Evolutionary conservation across 768 basidiomycete species (phyloP), one percentile per base, ranked within the genome.

Genomic region (Fomitopsis pulvina): DNA sequence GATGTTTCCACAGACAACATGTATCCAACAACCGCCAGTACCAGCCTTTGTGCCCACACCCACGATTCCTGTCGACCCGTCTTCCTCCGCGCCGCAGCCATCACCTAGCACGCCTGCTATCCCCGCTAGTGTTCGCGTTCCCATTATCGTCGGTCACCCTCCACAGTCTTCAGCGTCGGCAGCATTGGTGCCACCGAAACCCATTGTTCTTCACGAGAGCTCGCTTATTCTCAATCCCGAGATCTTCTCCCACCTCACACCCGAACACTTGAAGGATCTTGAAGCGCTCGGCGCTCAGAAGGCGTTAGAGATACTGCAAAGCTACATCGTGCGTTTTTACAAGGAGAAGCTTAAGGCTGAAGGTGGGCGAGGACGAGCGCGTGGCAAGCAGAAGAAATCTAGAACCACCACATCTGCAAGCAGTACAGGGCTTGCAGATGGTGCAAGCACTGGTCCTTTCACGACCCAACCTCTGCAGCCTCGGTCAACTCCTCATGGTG

Each of bases 151-250:
- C 38, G 84, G 82, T 6, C 81, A 86, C 34, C 78, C 85, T 59
- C 91, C 79, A 24, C 74, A 83, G 12, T 51, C 77, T 66, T 67
- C 73, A 63, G 30, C 77, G 66, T 29, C 67, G 62, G 51, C 66
- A 3, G 51, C 60, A 14, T 50, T 66, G n/a, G 42, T 59, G 11
- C 64, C 68, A 1, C 62, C 67, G 2, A 75, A 73, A 25, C 82
- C 82, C 27, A 91, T 96, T 71, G 80, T 90, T 21, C 69, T 94
- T 11, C 90, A 94, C 54, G 84, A 92, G 56, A 84, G 89, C 47
- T 85, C 79, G 26, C 77, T 96, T 20, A 80, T 92, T 49, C 79
- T 96, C 30, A 87, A 90, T 59, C 93, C 93, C 2, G 75, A 77
- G 20, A 85, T 95, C 28, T 96, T 96, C 61, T 77, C 84, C 8